Conservation (phyloP, 108 stramenopile species). For the Nitzschia sp. region DNA sequence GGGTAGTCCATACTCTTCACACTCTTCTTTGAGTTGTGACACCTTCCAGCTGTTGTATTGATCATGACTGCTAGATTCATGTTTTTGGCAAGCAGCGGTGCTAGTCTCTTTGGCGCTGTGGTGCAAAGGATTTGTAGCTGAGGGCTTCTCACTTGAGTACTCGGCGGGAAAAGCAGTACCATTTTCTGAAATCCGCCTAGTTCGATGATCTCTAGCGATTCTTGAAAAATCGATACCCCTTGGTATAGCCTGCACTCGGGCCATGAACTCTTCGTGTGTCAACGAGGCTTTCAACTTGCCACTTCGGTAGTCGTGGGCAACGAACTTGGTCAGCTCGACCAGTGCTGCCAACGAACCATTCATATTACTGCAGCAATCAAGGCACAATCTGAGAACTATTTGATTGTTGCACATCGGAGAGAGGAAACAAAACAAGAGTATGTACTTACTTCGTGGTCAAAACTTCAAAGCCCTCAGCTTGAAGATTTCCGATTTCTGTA, state of each 20-base stretch:
- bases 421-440: neutral
- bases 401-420: neutral
- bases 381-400: neutral
- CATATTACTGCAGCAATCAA: neutral
- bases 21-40: constrained; percentile 37
- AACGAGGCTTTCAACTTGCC: constrained; percentile 10
- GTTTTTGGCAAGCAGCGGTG: too few relatives aligned
- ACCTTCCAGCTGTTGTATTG: constrained; percentile 35
- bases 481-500: constrained; percentile 23
- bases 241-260: constrained; percentile 22
- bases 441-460: constrained; percentile 14
- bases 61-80: too few relatives aligned
- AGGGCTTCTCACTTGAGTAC: too few relatives aligned
- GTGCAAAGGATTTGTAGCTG: too few relatives aligned
- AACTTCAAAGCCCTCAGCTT: constrained; percentile 36
- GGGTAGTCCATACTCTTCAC: constrained; percentile 46
- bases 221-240: constrained; percentile 21
- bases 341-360: constrained; percentile 14
- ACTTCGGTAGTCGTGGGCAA: constrained; percentile 11
- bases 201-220: constrained; percentile 17
- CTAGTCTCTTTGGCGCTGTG: neutral
- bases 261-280: constrained; percentile 25
- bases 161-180: too few relatives aligned
- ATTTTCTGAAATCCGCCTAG: too few relatives aligned
- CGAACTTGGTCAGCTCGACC: constrained; percentile 17